These are phyloP conservation scores for Camelina neglecta DNA, from an alignment of 345 rosid genomes.

Conservation along the genomic window DNA sequence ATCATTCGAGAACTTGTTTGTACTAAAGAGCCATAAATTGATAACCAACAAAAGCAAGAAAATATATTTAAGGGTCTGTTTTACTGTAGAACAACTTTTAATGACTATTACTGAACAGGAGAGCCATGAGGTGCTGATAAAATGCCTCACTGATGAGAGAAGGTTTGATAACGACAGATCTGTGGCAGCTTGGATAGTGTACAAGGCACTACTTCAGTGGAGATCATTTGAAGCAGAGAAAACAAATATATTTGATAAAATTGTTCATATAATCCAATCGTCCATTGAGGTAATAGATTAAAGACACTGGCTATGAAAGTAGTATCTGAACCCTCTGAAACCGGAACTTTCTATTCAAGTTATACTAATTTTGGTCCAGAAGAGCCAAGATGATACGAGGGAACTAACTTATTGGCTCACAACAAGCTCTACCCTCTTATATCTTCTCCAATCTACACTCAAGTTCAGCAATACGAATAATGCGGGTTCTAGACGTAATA, in stretches of 20 bases:
- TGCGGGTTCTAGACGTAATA: constrained; percentile 49
- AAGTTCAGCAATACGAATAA: constrained; percentile 56
- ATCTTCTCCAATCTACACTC: constrained; percentile 63
- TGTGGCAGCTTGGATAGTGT: constrained; percentile 61
- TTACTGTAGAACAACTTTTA: constrained; percentile 8
- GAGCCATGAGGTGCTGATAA: constrained; percentile 60
- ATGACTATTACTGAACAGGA: constrained; percentile 48
- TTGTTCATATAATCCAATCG: constrained; percentile 56
- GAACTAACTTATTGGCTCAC: constrained; percentile 72
- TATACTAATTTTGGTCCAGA: constrained; percentile 33
- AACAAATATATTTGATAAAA: constrained; percentile 62
- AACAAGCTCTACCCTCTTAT: constrained; percentile 63
- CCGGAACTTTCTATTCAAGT: constrained; percentile 15
- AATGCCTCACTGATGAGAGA: constrained; percentile 55
- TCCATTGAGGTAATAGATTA: constrained; percentile 54
- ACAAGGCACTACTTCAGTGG: constrained; percentile 67
- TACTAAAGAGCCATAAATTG: background rate
- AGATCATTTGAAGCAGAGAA: constrained; percentile 71
- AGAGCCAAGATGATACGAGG: constrained; percentile 55
- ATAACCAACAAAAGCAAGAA: constrained; percentile 24
- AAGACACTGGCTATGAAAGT: background rate
- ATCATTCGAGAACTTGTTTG: constrained; percentile 29
- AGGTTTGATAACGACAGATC: constrained; percentile 57
- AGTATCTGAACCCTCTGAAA: background rate
- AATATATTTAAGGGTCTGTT: constrained; percentile 7